A percentile compares a stretch with the other conserved stretches of the same genome.
Conservation (phyloP, 768 basidiomycete genomes). For the Porphyrellus cyaneotinctus region DNA sequence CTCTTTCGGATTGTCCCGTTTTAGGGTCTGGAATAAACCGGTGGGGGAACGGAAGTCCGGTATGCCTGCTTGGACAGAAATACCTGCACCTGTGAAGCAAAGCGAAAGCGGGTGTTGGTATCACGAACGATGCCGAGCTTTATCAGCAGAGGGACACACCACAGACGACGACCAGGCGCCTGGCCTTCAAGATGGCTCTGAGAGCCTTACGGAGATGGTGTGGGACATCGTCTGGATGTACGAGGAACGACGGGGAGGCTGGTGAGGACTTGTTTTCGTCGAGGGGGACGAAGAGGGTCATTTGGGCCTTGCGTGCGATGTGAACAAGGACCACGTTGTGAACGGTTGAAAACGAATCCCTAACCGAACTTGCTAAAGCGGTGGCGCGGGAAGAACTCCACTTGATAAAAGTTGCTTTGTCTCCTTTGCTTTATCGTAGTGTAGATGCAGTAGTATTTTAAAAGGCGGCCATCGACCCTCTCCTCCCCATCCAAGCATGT, state of each 20-base stretch:
- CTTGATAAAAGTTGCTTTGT: constrained; percentile 15
- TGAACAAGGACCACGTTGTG: constrained; percentile 22
- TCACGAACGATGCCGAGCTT: constrained; percentile 8
- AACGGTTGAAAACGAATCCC: constrained; percentile 17
- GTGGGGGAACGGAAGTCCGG: constrained; percentile 85
- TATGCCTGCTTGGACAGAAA: constrained; percentile 83
- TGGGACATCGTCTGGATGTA: constrained; percentile 41
- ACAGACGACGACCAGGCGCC: constrained; percentile 80
- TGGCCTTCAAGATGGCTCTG: constrained; percentile 72
- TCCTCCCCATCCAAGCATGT: constrained; percentile 13
- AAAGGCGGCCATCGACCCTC: not conserved
- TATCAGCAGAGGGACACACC: constrained; percentile 47
- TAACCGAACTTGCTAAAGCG: not conserved
- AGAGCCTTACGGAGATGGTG: constrained; percentile 52
- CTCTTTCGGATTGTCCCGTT: constrained; percentile 73
- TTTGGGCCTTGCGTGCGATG: constrained; percentile 31
- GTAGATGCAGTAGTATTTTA: constrained; percentile 17
- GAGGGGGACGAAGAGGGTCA: constrained; percentile 67
- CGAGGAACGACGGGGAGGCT: constrained; percentile 52
- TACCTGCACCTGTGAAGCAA: constrained; percentile 65
- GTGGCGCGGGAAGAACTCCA: constrained; percentile 30
- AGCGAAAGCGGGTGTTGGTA: not conserved
- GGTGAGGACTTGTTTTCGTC: constrained; percentile 45
- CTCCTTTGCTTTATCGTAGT: constrained; percentile 11
- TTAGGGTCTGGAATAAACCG: constrained; percentile 75